phyloP scores from a whole-genome alignment of 192 early-diverging fungal genomes.

The Coemansia sp. region DNA sequence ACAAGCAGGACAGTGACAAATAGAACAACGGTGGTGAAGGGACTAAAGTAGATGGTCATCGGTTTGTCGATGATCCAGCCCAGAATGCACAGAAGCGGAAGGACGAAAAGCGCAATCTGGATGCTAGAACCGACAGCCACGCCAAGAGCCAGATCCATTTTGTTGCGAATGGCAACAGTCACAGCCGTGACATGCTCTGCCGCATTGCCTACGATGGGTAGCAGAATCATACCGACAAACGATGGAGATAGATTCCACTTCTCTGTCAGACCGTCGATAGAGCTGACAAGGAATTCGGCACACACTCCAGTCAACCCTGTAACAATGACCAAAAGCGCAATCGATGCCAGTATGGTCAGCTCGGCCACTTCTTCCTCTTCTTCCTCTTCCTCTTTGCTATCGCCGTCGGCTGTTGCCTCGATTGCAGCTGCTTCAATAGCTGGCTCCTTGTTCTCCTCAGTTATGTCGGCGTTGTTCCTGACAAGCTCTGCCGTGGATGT shows the following conservation, averaged over 20 bases:
- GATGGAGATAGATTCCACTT: conserved; percentile 72
- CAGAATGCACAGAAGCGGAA: conserved; percentile 68
- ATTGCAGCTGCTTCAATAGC: background rate
- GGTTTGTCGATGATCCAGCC: conserved; percentile 84
- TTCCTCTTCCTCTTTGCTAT: conserved; percentile 44
- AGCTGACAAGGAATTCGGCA: conserved; percentile 83
- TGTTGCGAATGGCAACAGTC: conserved; percentile 78
- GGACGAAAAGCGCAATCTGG: conserved; percentile 86
- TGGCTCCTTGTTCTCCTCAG: conserved; percentile 7
- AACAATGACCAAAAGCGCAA: conserved; percentile 61
- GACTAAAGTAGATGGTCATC: conserved; percentile 82
- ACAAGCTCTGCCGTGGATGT: conserved; percentile 6
- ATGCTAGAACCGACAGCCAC: conserved; percentile 88
- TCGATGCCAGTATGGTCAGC: conserved; percentile 56
- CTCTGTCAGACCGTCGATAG: conserved; percentile 76
- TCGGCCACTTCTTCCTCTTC: conserved; percentile 69
- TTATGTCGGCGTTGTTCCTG: conserved; percentile 7
- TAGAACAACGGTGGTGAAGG: conserved; percentile 79
- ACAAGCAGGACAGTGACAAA: conserved; percentile 81
- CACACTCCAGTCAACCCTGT: conserved; percentile 77
- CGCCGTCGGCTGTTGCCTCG: conserved; percentile 60
- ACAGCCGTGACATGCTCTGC: conserved; percentile 88
- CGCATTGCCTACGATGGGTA: conserved; percentile 92
- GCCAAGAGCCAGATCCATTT: conserved; percentile 90
- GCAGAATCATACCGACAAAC: conserved; percentile 89